These are phyloP conservation scores for Seminavis robusta DNA, from an alignment of 108 stramenopile genomes.

Conservation along the genomic window DNA sequence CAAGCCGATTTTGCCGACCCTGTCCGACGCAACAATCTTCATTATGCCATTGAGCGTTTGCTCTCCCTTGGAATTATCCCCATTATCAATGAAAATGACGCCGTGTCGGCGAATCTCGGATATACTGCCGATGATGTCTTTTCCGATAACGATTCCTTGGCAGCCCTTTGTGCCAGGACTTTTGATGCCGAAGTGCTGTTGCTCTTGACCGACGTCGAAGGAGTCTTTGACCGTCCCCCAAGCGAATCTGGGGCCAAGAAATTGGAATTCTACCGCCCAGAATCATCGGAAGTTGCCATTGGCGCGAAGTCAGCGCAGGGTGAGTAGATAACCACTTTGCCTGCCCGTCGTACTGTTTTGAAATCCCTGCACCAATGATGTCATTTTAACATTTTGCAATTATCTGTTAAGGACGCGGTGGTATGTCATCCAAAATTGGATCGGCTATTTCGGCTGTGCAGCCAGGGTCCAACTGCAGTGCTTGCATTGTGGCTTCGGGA, in stretches of 20 bases:
- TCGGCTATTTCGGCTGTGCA: constrained; percentile 81
- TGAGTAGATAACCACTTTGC: constrained; percentile 10
- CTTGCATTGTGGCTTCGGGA: constrained; percentile 86
- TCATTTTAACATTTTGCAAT: constrained; percentile 14
- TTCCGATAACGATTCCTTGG: constrained; percentile 94
- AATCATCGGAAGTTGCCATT: constrained; percentile 61
- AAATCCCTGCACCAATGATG: not conserved
- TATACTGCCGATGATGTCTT: constrained; percentile 89
- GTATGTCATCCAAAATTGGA: constrained; percentile 91
- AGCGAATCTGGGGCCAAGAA: constrained; percentile 70
- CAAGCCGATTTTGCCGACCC: constrained; percentile 83
- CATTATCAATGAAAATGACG: constrained; percentile 97
- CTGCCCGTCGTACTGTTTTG: not conserved
- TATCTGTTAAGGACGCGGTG: constrained; percentile 84
- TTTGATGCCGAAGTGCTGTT: constrained; percentile 86
- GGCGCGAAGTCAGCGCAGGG: constrained; percentile 89
- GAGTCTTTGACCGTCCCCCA: constrained; percentile 91
- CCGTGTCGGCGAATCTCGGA: constrained; percentile 87
- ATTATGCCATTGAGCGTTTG: constrained; percentile 80
- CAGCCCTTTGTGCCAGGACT: constrained; percentile 83
- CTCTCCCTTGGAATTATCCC: constrained; percentile 90
- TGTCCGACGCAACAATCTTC: constrained; percentile 66
- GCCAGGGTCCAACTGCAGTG: constrained; percentile 68
- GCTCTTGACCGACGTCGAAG: constrained; percentile 93
- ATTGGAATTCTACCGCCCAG: constrained; percentile 50